These are phyloP conservation scores for Limonium bicolor DNA, from an alignment of 148 eudicot genomes.

Conservation along the genomic window DNA sequence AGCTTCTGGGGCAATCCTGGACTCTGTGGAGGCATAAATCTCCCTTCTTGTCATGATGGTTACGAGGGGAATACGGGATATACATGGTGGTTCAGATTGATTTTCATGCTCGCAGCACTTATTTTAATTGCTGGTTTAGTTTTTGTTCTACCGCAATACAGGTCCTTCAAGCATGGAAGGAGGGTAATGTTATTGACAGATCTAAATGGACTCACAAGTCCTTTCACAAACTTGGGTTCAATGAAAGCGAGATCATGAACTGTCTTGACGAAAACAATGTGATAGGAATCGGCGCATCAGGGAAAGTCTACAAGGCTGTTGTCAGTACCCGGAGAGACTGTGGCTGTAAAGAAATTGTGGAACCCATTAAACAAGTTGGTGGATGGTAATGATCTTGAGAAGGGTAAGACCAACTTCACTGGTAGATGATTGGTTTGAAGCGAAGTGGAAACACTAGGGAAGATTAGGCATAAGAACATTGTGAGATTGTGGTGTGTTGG, in stretches of 20 bases:
- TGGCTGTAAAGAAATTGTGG: slow-evolving; percentile 71
- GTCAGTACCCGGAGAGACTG: slow-evolving; percentile 58
- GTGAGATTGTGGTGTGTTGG: slow-evolving; percentile 90
- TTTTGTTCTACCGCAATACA: slow-evolving; percentile 48
- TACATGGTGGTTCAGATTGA: slow-evolving; percentile 40
- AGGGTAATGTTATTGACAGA: slow-evolving; percentile 20
- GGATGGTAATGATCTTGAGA: slow-evolving; percentile 28
- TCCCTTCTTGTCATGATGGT: slow-evolving; percentile 22
- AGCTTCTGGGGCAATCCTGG: slow-evolving; percentile 79
- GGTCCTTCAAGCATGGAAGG: slow-evolving; percentile 31
- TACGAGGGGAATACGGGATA: slow-evolving; percentile 20
- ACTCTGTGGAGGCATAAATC: slow-evolving; percentile 52
- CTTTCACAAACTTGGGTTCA: slow-evolving; percentile 73
- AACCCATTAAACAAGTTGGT: slow-evolving; percentile 15
- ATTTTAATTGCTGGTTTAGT: slow-evolving; percentile 34
- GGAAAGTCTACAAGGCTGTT: slow-evolving; percentile 80
- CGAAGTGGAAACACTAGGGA: slow-evolving; percentile 79
- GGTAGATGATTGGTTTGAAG: slow-evolving; percentile 54
- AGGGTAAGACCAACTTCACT: slow-evolving; percentile 12
- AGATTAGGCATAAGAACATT: slow-evolving; percentile 83
- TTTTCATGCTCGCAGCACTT: slow-evolving; percentile 41
- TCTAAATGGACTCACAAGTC: slow-evolving; percentile 85
- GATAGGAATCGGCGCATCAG: slow-evolving; percentile 74
- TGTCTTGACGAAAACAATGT: slow-evolving; percentile 73
- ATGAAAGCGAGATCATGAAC: slow-evolving; percentile 63